Evolutionary conservation across 306 rosid genomes (phyloP).

Genomic region (Pyrus bretschneideri): DNA sequence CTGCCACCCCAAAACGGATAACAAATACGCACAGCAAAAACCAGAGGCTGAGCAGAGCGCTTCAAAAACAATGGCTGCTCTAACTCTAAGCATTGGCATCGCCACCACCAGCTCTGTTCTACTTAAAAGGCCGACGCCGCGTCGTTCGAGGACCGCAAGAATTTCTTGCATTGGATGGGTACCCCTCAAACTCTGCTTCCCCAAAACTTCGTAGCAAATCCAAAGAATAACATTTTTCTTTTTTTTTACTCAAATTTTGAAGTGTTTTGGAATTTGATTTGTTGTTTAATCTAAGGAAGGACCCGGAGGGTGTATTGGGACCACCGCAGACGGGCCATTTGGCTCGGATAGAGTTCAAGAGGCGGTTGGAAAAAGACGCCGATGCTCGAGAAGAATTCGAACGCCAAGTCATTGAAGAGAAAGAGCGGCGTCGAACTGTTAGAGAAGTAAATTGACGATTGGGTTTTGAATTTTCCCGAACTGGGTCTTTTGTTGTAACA

Average conservation of each 20-base stretch:
- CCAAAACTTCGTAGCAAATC: not conserved
- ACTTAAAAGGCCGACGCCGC: constrained; percentile 1
- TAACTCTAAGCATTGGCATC: constrained; percentile 58
- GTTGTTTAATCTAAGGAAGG: constrained; percentile 38
- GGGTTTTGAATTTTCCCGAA: not conserved
- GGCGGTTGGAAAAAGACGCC: constrained; percentile 65
- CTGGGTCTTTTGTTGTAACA: not conserved
- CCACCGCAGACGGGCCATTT: constrained; percentile 64
- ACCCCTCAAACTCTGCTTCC: constrained; percentile 10
- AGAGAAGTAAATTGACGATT: constrained; percentile 39
- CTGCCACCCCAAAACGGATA: constrained; percentile 26
- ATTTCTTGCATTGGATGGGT: constrained; percentile 69
- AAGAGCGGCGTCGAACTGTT: constrained; percentile 63
- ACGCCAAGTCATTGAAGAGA: constrained; percentile 61
- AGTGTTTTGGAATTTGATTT: not conserved
- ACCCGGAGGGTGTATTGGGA: constrained; percentile 77
- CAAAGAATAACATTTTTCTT: not conserved
- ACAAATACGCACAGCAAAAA: not conserved
- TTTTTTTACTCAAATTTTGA: not conserved
- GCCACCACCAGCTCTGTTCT: constrained; percentile 24
- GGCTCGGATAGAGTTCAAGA: constrained; percentile 56
- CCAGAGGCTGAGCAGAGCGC: constrained; percentile 9
- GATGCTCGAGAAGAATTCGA: constrained; percentile 78
- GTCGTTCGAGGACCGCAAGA: constrained; percentile 17
- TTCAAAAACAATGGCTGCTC: constrained; percentile 46